phyloP scores from a whole-genome alignment of 805 yeast genomes.

The Ogataea zsoltii region DNA sequence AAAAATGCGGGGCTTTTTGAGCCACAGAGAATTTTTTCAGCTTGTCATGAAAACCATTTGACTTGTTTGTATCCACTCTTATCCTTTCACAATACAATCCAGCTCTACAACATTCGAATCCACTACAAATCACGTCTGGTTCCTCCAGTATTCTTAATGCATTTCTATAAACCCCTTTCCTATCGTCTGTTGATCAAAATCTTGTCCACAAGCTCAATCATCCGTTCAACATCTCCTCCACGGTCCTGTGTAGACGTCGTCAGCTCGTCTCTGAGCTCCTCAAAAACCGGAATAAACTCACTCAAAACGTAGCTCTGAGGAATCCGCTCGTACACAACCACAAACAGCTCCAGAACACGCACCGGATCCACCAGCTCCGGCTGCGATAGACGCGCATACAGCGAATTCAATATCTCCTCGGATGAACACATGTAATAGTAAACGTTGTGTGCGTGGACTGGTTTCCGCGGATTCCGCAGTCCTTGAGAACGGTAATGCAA shows the following conservation, averaged over 20 bases:
- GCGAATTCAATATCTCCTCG: slow-evolving; percentile 17
- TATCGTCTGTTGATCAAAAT: background rate
- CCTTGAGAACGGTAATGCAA: slow-evolving; percentile 7
- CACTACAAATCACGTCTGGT: too few relatives aligned
- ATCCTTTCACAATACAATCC: too few relatives aligned
- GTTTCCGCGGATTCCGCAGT: slow-evolving; percentile 6
- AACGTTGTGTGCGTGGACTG: slow-evolving; percentile 10
- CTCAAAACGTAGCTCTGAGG: slow-evolving; percentile 15
- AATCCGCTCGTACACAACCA: slow-evolving; percentile 12
- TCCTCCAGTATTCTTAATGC: background rate
- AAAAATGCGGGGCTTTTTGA: too few relatives aligned
- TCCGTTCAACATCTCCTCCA: background rate
- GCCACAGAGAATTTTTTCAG: too few relatives aligned
- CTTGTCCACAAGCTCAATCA: slow-evolving; percentile 5
- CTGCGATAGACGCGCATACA: slow-evolving; percentile 13
- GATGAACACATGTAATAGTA: slow-evolving; percentile 21
- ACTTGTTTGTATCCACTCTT: too few relatives aligned
- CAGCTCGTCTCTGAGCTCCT: slow-evolving; percentile 13
- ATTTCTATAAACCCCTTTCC: slow-evolving; percentile 5
- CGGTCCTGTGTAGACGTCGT: background rate
- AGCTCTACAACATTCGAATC: too few relatives aligned
- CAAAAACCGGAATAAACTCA: slow-evolving; percentile 18
- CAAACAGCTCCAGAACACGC: slow-evolving; percentile 13
- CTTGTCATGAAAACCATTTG: too few relatives aligned
- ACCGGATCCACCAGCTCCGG: slow-evolving; percentile 17